Evolutionary conservation across 2,329 filamentous ascomycete species (phyloP).

Genomic region (Hortaea werneckii): DNA sequence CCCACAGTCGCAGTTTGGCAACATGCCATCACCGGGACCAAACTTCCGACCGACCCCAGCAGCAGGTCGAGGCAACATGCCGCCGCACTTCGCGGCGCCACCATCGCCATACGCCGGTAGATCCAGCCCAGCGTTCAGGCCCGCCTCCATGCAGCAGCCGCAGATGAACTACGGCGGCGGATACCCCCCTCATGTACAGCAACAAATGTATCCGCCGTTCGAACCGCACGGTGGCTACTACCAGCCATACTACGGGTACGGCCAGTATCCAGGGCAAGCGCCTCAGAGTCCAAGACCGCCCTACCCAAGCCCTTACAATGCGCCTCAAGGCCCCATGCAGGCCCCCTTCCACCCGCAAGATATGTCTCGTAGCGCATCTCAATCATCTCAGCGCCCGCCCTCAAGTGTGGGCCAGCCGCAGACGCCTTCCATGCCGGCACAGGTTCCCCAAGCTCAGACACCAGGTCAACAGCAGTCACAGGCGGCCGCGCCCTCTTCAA

Average conservation of each 20-base stretch:
- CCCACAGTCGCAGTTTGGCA: constrained; percentile 41
- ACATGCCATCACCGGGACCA: constrained; percentile 44
- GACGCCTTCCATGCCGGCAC: constrained; percentile 15
- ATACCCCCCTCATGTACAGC: constrained; percentile 47
- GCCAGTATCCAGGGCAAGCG: constrained; percentile 42
- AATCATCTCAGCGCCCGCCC: constrained; percentile 55
- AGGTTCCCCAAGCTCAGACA: constrained; percentile 34
- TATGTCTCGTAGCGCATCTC: constrained; percentile 78
- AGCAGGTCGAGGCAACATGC: constrained; percentile 42
- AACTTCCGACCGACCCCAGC: constrained; percentile 42
- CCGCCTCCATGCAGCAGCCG: constrained; percentile 48
- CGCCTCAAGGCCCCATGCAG: constrained; percentile 37
- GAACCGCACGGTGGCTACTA: constrained; percentile 38
- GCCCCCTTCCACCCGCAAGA: constrained; percentile 49
- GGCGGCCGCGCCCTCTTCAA: constrained; percentile 16
- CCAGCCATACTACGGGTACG: constrained; percentile 36
- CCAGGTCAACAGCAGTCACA: constrained; percentile 35
- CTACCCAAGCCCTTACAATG: constrained; percentile 41
- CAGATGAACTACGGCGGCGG: constrained; percentile 50
- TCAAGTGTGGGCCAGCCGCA: constrained; percentile 52
- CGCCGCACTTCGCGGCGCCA: constrained; percentile 30
- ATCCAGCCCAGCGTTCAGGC: constrained; percentile 48
- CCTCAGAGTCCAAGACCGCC: constrained; percentile 35
- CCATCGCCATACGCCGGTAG: constrained; percentile 43
- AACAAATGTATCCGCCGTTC: constrained; percentile 44